Evolutionary conservation across 805 yeast genomes (phyloP), one percentile per base, ranked within the genome.

Genomic region (Candida berthetii): DNA sequence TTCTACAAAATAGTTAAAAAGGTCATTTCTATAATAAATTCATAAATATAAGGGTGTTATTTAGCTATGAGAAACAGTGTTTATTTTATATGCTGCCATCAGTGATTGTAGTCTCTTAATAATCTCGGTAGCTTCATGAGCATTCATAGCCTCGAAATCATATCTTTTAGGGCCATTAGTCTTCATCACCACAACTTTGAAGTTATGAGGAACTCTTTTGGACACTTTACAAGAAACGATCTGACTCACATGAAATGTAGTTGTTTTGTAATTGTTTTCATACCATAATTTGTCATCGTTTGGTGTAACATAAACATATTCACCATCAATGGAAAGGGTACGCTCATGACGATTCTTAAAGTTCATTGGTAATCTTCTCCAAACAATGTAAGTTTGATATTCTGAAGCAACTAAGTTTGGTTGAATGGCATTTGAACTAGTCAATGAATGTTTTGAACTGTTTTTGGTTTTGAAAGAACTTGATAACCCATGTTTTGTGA

Each of bases 301-400:
- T 0, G 97, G 96, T 53, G 87, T 78, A 38, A 91, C 76, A 53
- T 90, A 91, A 13, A 91, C 78, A 54, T 88, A 89, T 52, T 88
- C 96, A n/a, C 97, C 98, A 61, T 91, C 98, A 31, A 91, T 77
- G 1, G 93, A 89, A 27, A 91, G 68, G 1, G 89, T 77, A 52
- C 93, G 78, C 52, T 89, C 95, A 46, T 86, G 86, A 41, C 89
- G 73, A 43, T 79, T 80, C 44, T 85, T 77, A 48, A 91, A 80
- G 0, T 95, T 81, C 79, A 83, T 76, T 18, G 89, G 90, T 52
- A 90, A 91, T 45, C 93, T 77, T 53, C 97, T 72, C 85, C 88
- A 86, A 0, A 91, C 95, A 15, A 78, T 81, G 76, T 89, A 91
- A 53, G 85, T 85, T 55, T 82, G 82, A 55, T 88, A 88, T 4